Evolutionary conservation across 2,329 filamentous ascomycete species (phyloP), one percentile per base, ranked within the genome.

Genomic region (Triangularia setosa): DNA sequence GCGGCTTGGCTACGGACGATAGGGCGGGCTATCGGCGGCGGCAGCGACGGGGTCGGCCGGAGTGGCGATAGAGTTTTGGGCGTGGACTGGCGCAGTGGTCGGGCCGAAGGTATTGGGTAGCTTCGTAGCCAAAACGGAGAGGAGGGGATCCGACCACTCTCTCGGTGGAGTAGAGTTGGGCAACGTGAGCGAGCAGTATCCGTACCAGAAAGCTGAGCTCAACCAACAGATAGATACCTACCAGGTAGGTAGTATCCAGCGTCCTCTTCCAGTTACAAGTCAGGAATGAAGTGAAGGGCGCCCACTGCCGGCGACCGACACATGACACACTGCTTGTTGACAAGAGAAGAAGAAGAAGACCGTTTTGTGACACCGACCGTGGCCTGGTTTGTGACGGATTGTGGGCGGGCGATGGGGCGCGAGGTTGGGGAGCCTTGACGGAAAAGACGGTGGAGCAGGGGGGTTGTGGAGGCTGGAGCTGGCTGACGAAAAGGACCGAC

Each of bases 291-390:
- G 14, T 21, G 40, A 21, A 8, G 30, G 5, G 30, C 30, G 30
- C 30, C 30, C 30, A 2, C n/a, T 48, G n/a, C 7, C 11, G 23
- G 23, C 23, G 12, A 27, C 53, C n/a, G 53, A 25, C 18, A 54
- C 8, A 54, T 54, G 9, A 54, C 18, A 54, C 24, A n/a, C n/a
- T n/a, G n/a, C n/a, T n/a, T 54, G 48, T 54, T 54, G 8, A 23
- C 14, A 23, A 3, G 8, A 16, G 18, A 24, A 40, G 24, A 40
- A 33, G 30, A 40, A 58, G n/a, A 35, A 24, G 57, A 40, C 69
- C 70, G 70, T 71, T 71, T 70, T 65, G 68, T 68, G 64, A 64
- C 53, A 69, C 67, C 60, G 60, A 25, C 52, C 12, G 25, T 18
- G 40, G 18, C 40, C n/a, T n/a, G 35, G 4, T 48, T 48, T 40